Percentiles rank a stretch among this genome's conserved stretches.
Conservation (phyloP, 495 filamentous ascomycete species). For the Neurospora africana region DNA sequence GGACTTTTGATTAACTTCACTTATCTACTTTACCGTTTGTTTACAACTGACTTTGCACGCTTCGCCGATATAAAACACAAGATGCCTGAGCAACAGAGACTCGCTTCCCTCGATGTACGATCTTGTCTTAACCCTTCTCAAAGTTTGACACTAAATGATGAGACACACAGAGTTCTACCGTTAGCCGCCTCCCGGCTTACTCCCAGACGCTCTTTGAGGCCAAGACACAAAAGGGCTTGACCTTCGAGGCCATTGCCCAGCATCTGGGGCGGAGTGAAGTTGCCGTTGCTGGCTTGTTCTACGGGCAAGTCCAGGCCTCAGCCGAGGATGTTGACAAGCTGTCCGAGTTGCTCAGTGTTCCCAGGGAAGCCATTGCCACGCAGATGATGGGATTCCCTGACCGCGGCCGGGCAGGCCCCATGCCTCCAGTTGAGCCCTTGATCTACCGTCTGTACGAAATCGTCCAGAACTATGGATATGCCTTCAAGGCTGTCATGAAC, state of each 20-base stretch:
- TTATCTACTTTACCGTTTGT: not conserved
- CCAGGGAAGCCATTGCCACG: slow-evolving; percentile 42
- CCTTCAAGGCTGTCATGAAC: slow-evolving; percentile 92
- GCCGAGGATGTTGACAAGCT: slow-evolving; percentile 68
- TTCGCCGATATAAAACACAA: not conserved
- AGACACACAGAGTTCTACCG: slow-evolving; percentile 26
- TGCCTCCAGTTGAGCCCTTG: slow-evolving; percentile 89
- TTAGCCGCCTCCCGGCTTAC: slow-evolving; percentile 50
- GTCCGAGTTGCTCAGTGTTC: slow-evolving; percentile 53
- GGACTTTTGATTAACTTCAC: not conserved
- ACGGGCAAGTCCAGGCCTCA: slow-evolving; percentile 78
- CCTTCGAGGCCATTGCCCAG: slow-evolving; percentile 70
- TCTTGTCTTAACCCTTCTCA: not conserved
- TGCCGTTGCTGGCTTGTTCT: slow-evolving; percentile 85
- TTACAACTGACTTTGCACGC: not conserved
- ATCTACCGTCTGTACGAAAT: slow-evolving; percentile 95
- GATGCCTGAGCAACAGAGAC: slow-evolving; percentile 17
- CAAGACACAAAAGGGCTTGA: slow-evolving; percentile 64
- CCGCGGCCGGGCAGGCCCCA: slow-evolving; percentile 71
- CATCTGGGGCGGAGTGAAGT: slow-evolving; percentile 80
- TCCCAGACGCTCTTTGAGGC: slow-evolving; percentile 71
- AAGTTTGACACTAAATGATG: slow-evolving; percentile 4
- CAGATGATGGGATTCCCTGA: slow-evolving; percentile 70
- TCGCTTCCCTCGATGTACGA: slow-evolving; percentile 27
- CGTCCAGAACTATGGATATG: slow-evolving; percentile 95